Evolutionary conservation across 352 stramenopile species (phyloP).

Genomic region (Nannochloropsis limnetica): DNA sequence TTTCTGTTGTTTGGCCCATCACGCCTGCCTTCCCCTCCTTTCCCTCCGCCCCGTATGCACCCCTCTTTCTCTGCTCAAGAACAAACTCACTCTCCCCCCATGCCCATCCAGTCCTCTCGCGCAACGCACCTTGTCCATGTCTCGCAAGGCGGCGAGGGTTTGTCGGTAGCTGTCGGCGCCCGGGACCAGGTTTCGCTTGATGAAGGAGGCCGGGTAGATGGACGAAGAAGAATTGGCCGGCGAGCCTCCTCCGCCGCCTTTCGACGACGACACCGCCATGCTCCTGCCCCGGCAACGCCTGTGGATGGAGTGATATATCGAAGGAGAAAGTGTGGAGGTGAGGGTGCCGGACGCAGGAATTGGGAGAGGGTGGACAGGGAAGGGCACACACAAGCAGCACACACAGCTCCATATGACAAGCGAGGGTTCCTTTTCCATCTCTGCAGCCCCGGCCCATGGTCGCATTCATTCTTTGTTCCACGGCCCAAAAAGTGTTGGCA

Average conservation of each 20-base stretch:
- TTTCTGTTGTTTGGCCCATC: not conserved
- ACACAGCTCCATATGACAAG: not conserved
- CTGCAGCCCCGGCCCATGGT: not conserved
- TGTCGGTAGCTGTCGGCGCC: conserved; percentile 5
- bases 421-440: not conserved
- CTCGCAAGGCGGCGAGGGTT: not conserved
- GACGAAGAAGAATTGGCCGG: not conserved
- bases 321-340: not conserved
- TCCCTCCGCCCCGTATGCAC: not conserved
- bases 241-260: not conserved
- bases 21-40: not conserved
- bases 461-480: not conserved
- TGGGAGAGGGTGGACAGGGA: not conserved
- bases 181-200: conserved; percentile 9
- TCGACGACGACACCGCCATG: not conserved
- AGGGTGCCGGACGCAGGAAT: not conserved
- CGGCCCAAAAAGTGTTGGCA: not conserved
- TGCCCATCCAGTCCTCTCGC: not conserved
- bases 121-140: not conserved
- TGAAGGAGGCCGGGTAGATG: conserved; percentile 25
- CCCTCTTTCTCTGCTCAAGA: not conserved
- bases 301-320: not conserved
- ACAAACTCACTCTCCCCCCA: not conserved
- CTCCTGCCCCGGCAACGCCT: not conserved
- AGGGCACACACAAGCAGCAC: not conserved